Evolutionary conservation across 345 rosid genomes (phyloP).

Genomic region (Gossypium mustelinum): DNA sequence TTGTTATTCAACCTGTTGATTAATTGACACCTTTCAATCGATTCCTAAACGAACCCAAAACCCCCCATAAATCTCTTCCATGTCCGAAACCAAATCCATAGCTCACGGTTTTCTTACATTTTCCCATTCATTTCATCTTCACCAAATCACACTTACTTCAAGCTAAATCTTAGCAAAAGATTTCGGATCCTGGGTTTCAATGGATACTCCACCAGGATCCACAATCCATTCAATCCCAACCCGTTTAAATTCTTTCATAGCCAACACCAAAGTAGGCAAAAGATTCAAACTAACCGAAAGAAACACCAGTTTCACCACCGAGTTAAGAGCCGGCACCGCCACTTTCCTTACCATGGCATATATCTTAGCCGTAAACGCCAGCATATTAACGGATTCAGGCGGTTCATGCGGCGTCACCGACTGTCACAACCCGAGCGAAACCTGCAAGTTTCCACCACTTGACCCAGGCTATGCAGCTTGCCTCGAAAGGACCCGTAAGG

Average conservation of each 20-base stretch:
- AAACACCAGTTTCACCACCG: slow-evolving; percentile 76
- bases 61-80: not conserved
- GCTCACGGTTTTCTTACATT: not conserved
- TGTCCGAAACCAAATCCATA: not conserved
- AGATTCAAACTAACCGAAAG: slow-evolving; percentile 68
- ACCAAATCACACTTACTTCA: not conserved
- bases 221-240: slow-evolving; percentile 1
- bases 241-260: slow-evolving; percentile 54
- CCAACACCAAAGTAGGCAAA: slow-evolving; percentile 45
- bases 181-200: not conserved
- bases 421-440: slow-evolving; percentile 50
- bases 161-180: not conserved
- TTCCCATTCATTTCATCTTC: not conserved
- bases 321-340: slow-evolving; percentile 85
- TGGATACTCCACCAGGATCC: not conserved
- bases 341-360: slow-evolving; percentile 94
- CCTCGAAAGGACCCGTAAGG: slow-evolving; percentile 53
- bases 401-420: slow-evolving; percentile 80
- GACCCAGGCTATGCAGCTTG: slow-evolving; percentile 75
- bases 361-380: slow-evolving; percentile 89
- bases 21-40: not conserved
- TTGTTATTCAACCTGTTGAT: no score
- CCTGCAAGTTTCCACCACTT: slow-evolving; percentile 74
- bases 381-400: slow-evolving; percentile 79
- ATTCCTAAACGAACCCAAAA: not conserved